Conservation (phyloP, 2,329 filamentous ascomycete species). For the Teratosphaeria viscida region DNA sequence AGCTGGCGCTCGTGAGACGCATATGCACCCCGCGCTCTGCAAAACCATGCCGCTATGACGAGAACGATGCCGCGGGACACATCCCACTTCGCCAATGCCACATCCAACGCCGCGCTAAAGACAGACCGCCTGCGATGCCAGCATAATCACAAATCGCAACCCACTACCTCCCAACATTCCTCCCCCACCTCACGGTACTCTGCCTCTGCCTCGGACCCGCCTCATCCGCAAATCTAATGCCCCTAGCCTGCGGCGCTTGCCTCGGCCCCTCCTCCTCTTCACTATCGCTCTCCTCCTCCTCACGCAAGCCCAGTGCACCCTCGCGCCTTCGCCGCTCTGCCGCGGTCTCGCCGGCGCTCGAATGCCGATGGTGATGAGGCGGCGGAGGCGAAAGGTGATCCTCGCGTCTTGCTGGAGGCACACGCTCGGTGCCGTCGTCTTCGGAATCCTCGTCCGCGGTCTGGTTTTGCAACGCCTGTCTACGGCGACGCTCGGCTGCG, state of each 20-base stretch:
- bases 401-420: constrained; percentile 18
- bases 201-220: constrained; percentile 10
- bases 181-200: constrained; percentile 21
- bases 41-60: too few relatives aligned
- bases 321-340: constrained; percentile 64
- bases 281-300: constrained; percentile 36
- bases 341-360: constrained; percentile 50
- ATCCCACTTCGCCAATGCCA: too few relatives aligned
- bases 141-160: too few relatives aligned
- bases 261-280: constrained; percentile 34
- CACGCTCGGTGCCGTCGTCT: constrained; percentile 29
- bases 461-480: constrained; percentile 23
- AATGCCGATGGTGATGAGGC: constrained; percentile 9
- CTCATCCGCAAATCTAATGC: constrained; percentile 21
- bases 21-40: too few relatives aligned
- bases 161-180: constrained; percentile 15
- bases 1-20: too few relatives aligned
- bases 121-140: not conserved
- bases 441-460: constrained; percentile 22
- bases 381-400: not conserved
- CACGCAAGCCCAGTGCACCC: constrained; percentile 56
- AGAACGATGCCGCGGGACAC: too few relatives aligned
- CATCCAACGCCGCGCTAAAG: not conserved
- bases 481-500: constrained; percentile 34
- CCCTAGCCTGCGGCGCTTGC: constrained; percentile 6